Conservation (phyloP, 306 rosid genomes). For the Carpinus fangiana region DNA sequence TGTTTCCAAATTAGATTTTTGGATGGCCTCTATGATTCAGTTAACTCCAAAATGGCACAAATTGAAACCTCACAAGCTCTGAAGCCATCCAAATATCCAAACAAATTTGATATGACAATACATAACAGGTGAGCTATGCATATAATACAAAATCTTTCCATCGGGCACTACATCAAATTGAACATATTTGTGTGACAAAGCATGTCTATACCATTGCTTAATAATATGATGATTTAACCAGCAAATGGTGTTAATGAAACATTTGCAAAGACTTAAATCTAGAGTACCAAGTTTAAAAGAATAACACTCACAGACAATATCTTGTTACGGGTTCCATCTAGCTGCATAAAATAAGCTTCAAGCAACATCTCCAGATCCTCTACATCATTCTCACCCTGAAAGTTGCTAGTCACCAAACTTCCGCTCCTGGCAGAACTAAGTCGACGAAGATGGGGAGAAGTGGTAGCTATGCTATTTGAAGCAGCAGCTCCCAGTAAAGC, state of each 20-base stretch:
- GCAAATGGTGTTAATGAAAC: not conserved
- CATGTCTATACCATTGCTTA: not conserved
- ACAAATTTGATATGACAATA: not conserved
- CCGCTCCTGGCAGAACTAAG: conserved; percentile 64
- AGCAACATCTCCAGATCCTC: conserved; percentile 99
- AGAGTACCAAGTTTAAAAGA: not conserved
- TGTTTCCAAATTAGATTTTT: not conserved
- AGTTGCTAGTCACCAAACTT: conserved; percentile 66
- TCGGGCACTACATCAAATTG: not conserved
- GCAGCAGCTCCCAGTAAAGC: conserved; percentile 52
- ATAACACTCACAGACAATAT: conserved; percentile 81
- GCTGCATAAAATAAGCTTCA: conserved; percentile 97
- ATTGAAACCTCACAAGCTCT: not conserved
- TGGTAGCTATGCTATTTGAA: conserved; percentile 43
- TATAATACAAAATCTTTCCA: not conserved
- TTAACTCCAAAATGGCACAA: not conserved
- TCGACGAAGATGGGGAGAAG: conserved; percentile 48
- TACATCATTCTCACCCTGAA: conserved; percentile 63
- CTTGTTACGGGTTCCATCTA: conserved; percentile 97
- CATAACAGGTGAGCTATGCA: not conserved
- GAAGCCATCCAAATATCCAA: not conserved
- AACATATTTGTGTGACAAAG: not conserved
- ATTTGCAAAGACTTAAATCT: not conserved
- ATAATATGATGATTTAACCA: not conserved
- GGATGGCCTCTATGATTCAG: not conserved